Conservation (phyloP, 106 monocot species). For the Acorus gramineus region DNA sequence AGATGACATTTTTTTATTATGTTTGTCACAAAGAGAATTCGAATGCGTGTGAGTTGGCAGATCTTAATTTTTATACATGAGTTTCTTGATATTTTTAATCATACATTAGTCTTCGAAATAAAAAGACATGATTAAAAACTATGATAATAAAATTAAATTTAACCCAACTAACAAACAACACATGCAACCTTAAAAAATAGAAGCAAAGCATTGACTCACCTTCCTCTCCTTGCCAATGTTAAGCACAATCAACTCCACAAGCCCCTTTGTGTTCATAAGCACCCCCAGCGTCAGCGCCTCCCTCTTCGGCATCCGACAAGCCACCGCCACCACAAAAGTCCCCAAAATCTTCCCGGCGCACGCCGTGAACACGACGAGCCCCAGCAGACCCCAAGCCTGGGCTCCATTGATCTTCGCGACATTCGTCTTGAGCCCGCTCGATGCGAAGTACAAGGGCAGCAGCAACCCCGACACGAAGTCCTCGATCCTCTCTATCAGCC, state of each 20-base stretch:
- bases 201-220: slow-evolving; percentile 11
- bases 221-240: slow-evolving; percentile 69
- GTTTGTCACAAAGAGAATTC: too few relatives aligned
- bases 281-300: slow-evolving; percentile 53
- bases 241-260: slow-evolving; percentile 80
- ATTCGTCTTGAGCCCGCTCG: slow-evolving; percentile 67
- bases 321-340: slow-evolving; percentile 34
- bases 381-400: slow-evolving; percentile 44
- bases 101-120: too few relatives aligned
- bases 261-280: slow-evolving; percentile 87
- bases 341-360: slow-evolving; percentile 46
- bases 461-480: slow-evolving; percentile 73
- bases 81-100: too few relatives aligned
- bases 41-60: too few relatives aligned
- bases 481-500: slow-evolving; percentile 64
- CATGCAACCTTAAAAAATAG: too few relatives aligned
- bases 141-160: too few relatives aligned
- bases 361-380: slow-evolving; percentile 38
- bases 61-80: too few relatives aligned
- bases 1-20: too few relatives aligned
- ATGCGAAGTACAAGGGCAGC: slow-evolving; percentile 79
- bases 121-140: too few relatives aligned
- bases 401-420: slow-evolving; percentile 40
- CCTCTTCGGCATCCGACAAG: slow-evolving; percentile 29
- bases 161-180: too few relatives aligned